Evolutionary conservation across 495 filamentous ascomycete species (phyloP).

Genomic region (Podospora anserina): DNA sequence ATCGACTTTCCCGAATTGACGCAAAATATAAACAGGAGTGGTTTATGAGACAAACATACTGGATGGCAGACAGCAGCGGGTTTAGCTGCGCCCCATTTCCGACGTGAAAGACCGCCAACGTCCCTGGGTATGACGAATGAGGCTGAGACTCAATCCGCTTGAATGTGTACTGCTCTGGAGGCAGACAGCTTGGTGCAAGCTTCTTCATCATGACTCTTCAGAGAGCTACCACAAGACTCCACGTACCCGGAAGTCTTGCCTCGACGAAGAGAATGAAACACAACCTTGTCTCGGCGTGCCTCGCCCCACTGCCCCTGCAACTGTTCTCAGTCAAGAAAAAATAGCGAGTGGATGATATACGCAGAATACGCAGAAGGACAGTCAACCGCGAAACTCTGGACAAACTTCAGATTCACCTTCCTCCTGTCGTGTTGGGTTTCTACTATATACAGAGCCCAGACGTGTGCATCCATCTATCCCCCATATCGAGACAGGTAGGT

Average conservation of each 20-base stretch:
- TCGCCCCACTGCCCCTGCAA: too few relatives aligned
- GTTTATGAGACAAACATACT: not conserved
- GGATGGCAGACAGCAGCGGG: not conserved
- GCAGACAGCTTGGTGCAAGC: not conserved
- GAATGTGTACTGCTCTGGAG: not conserved
- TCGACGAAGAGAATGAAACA: not conserved
- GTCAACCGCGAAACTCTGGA: not conserved
- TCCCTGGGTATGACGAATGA: not conserved
- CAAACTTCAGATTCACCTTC: not conserved
- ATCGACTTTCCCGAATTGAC: not conserved
- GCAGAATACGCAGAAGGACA: not conserved
- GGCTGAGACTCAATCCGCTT: not conserved
- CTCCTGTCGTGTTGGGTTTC: not conserved
- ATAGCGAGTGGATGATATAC: not conserved
- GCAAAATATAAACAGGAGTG: not conserved
- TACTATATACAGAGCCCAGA: not conserved
- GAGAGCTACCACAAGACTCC: not conserved
- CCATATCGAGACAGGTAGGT: not conserved
- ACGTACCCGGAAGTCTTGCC: not conserved
- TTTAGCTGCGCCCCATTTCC: not conserved
- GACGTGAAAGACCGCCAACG: not conserved
- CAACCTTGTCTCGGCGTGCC: not conserved
- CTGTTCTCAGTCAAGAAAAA: not conserved
- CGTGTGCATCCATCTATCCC: not conserved
- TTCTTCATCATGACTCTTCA: not conserved